Base-by-base conservation (phyloP, 192 early-diverging fungal genomes). In the Pilobolus umbonatus region DNA sequence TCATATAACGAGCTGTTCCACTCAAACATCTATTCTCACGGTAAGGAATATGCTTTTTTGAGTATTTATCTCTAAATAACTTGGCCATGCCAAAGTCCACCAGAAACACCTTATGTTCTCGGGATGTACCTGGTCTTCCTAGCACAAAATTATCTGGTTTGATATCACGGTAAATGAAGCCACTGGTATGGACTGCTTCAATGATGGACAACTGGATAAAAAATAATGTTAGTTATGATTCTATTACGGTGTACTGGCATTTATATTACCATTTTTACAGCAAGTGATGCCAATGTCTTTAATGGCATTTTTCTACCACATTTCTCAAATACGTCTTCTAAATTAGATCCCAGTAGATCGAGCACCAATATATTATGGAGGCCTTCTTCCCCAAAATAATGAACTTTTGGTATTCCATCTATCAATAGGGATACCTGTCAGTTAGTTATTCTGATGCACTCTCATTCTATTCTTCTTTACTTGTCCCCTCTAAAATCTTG, bases 61-160 rank as follows among this genome's bases (percentile, higher is more conserved):
- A 96, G 61, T 85, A 90, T 38, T 91, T 90, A 73, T 98, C 95
- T 29, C 94, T 82, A 62, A 94, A 98, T 67, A 92, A 81, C 73
- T 98, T 98, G 32, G 94, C 95, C 93, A 98, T 95, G 56, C 95
- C 95, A 82, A 96, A 96, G 78, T 98, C 95, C 59, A 98, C 87
- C 59, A 98, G 80, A 67, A 88, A 89, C 14, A 98, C 82, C 69
- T 75, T 71, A 57, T 80, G 85, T 40, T 74, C 76, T 21, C 68
- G 65, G 40, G 75, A 71, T 11, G 80, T 81, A 48, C 72, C 64
- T 2, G 84, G 83, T 34, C 79, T 80, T 35, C 95, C 95, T 48
- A 96, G 85, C 62, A 98, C 69, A 65, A 98, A 98, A 79, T 98
- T 98, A 71, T 98, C 95, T 35, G 95, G 95, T 72, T 98, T 98